Evolutionary conservation across 441 rosid genomes (phyloP).

Genomic region (Gossypium trilobum): DNA sequence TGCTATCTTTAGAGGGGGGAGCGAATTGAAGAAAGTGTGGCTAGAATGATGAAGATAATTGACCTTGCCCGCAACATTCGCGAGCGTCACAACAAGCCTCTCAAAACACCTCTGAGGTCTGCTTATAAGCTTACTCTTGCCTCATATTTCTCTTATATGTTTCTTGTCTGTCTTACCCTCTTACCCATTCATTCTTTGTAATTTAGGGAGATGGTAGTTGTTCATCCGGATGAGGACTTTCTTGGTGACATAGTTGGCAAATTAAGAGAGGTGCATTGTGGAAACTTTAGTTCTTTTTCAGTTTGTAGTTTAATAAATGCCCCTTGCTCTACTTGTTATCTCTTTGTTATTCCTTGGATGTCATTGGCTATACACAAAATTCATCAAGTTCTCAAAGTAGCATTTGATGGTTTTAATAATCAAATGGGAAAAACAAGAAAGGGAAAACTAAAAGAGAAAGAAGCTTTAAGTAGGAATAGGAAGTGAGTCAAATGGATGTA

Average conservation of each 20-base stretch:
- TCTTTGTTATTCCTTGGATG: neutral
- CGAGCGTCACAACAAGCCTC: constrained; percentile 83
- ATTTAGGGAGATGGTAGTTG: constrained; percentile 85
- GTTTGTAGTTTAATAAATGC: neutral
- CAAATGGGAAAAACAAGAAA: neutral
- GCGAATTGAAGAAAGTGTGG: constrained; percentile 84
- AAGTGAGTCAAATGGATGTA: neutral
- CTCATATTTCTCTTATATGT: neutral
- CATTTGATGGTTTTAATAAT: neutral
- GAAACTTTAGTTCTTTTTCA: neutral
- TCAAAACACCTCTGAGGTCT: constrained; percentile 88
- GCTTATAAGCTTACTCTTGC: constrained; percentile 14
- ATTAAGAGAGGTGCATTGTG: constrained; percentile 63
- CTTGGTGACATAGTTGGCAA: constrained; percentile 88
- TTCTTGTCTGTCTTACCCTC: neutral
- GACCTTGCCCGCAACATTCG: constrained; percentile 96
- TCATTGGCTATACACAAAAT: neutral
- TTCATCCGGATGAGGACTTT: constrained; percentile 84
- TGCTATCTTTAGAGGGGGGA: constrained; percentile 53
- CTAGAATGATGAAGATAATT: constrained; percentile 90
- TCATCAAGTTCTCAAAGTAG: neutral
- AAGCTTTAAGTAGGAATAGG: neutral
- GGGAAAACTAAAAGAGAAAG: neutral
- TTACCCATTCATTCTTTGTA: constrained; percentile 9
- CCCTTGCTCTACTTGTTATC: neutral